phyloP scores from a whole-genome alignment of 1,284 basidiomycete species.

The Trichosporon sp. region DNA sequence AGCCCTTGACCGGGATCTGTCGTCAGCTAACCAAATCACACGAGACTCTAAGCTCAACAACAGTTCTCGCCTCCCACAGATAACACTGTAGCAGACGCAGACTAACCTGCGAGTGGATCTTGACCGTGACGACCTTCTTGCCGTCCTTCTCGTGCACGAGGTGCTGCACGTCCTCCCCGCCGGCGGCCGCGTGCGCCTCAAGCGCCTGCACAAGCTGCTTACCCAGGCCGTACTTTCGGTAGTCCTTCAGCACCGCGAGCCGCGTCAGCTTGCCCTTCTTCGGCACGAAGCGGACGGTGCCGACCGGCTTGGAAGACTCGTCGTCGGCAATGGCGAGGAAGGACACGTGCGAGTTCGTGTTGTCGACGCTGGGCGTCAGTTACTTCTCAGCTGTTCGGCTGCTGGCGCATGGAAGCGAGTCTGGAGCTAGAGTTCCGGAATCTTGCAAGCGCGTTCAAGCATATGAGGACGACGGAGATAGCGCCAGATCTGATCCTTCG shows the following conservation, averaged over 20 bases:
- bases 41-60: neutral
- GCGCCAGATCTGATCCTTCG: too few relatives aligned
- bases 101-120: slow-evolving; percentile 49
- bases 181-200: slow-evolving; percentile 36
- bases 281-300: slow-evolving; percentile 50
- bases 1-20: slow-evolving; percentile 49
- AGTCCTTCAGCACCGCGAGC: slow-evolving; percentile 46
- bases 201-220: slow-evolving; percentile 40
- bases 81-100: neutral
- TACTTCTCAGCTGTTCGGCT: too few relatives aligned
- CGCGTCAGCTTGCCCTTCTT: slow-evolving; percentile 48
- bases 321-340: slow-evolving; percentile 21
- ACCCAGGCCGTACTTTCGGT: slow-evolving; percentile 49
- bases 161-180: slow-evolving; percentile 19
- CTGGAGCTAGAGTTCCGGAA: too few relatives aligned
- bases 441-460: too few relatives aligned
- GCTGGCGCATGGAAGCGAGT: too few relatives aligned
- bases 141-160: slow-evolving; percentile 31
- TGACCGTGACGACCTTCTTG: slow-evolving; percentile 35
- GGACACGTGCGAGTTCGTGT: slow-evolving; percentile 24
- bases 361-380: slow-evolving; percentile 24
- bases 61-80: neutral
- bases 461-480: too few relatives aligned
- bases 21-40: neutral
- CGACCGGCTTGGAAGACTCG: slow-evolving; percentile 39